Base-by-base conservation (phyloP, 768 basidiomycete species). In the Hypholoma fasciculare region DNA sequence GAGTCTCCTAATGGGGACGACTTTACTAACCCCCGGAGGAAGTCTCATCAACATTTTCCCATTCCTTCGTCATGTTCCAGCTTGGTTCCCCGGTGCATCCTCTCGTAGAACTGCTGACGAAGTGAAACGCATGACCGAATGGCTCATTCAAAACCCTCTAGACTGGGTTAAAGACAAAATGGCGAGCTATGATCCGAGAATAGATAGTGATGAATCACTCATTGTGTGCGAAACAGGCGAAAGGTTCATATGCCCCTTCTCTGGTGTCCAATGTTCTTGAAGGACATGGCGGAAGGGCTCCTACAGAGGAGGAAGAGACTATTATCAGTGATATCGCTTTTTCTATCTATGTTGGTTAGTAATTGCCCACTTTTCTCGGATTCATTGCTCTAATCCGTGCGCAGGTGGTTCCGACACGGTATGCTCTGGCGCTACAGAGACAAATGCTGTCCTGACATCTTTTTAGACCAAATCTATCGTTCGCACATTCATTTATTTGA, bases 401-500 rank as follows among this genome's bases (percentile, higher is more conserved):
- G 2, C 26, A 52, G 52, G 54, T 12, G 54, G 43, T n/a, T 54
- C 54, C 16, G 54, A 54, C 14, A 54, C 54, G 34, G 54, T 54
- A 52, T 13, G 52, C 7, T 5, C 7, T 23, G 20, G 11, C 3
- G 6, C 9, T 26, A 26, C 7, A 16, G 11, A 12, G 40, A 6
- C 16, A 12, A 16, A 6, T 1, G 17, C 14, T 9, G 16, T 42
- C 40, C 17, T 42, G 17, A 17, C n/a, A 42, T 42, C 40, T 42
- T 26, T 30, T 4, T 13, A 51, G 34, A 27, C 50, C 16, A 39
- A 51, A 51, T 39, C 36, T 14, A 8, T 46, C n/a, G 20, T 44
- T 27, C 34, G 48, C 4, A 56, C 60, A 1, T 61, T 75, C 56
- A 44, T 76, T 17, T 65, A 74, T 19, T 64, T 68, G 13, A 67